Evolutionary conservation across 1,139 yeast species (phyloP), one percentile per base, ranked within the genome.

Genomic region (Nakaseomyces bracarensis): DNA sequence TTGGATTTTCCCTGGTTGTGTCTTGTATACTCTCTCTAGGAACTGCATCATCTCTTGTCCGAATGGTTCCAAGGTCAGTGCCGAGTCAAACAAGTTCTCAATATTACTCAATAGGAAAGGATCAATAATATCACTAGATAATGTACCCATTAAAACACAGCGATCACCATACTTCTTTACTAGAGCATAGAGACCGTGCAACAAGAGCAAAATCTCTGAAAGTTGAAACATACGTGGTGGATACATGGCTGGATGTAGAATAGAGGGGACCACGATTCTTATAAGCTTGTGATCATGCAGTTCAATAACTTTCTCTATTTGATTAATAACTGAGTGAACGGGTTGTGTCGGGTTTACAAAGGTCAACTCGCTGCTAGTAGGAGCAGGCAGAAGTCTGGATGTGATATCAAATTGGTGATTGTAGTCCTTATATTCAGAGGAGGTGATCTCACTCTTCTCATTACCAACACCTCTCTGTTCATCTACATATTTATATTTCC

Each of bases 31-130:
- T 46, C 70, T 71, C 53, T 82, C 91, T 50, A 82, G 70, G 43
- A 79, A 68, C 45, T 74, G 77, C 34, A 72, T 66, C 75, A 81
- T 75, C 45, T 77, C 85, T 48, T 84, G 89, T 49, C 80, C 81
- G 63, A 89, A 85, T 3, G 97, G 96, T 49, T 82, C 86, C 43
- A 91, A 66, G 46, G 81, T 82, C 15, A 91, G 60, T 3, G 83
- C 80, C 0, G 82, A 72, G 55, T 89, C 96, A 43, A 73, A 68
- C 14, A 84, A 54, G 23, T 63, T 63, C 56, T 85, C 95, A 18
- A 84, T 53, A 46, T 72, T 68, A 3, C 70, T 68, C 1, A 76
- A 66, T 26, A 59, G 28, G 14, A 81, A 47, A 4, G 75, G 65
- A 1, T 69, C 55, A 53, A 75, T 82, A 38, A 87, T 67, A 44